These are phyloP conservation scores for Ensete glaucum DNA, from an alignment of 176 grass and related monocot genomes.

Conservation along the genomic window DNA sequence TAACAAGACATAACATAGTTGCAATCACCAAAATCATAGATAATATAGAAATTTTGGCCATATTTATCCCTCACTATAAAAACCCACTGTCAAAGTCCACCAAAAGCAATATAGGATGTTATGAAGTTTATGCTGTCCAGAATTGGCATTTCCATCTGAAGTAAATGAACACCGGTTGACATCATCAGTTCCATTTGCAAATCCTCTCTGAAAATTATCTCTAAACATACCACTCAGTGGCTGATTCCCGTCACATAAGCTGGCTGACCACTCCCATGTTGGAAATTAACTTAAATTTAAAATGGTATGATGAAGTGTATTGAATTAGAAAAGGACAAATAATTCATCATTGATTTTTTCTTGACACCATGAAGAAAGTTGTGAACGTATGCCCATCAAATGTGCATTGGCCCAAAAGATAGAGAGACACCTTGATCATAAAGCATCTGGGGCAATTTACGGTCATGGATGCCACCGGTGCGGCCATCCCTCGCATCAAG, in stretches of 20 bases:
- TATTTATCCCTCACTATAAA: not conserved
- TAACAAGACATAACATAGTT: too few relatives aligned
- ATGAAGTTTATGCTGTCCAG: not conserved
- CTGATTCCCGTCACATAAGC: too few relatives aligned
- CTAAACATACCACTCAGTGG: too few relatives aligned
- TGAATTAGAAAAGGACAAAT: not conserved
- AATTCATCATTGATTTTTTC: too few relatives aligned
- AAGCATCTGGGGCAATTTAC: slow-evolving; percentile 90
- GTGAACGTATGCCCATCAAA: not conserved
- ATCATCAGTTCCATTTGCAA: too few relatives aligned
- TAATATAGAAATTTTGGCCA: not conserved
- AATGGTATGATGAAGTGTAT: not conserved
- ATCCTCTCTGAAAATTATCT: too few relatives aligned
- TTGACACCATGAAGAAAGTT: not conserved
- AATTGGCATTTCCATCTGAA: not conserved
- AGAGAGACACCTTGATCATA: slow-evolving; percentile 63
- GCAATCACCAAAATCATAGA: not conserved
- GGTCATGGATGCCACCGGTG: slow-evolving; percentile 33
- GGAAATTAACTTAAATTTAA: not conserved
- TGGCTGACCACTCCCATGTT: not conserved
- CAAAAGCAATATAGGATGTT: not conserved
- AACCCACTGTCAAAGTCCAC: not conserved
- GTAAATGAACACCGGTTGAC: too few relatives aligned
- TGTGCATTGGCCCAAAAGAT: not conserved
- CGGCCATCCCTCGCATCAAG: slow-evolving; percentile 69